Evolutionary conservation across 2,329 filamentous ascomycete species (phyloP), one percentile per base, ranked within the genome.

Genomic region (Pestalotiopsis sp.): DNA sequence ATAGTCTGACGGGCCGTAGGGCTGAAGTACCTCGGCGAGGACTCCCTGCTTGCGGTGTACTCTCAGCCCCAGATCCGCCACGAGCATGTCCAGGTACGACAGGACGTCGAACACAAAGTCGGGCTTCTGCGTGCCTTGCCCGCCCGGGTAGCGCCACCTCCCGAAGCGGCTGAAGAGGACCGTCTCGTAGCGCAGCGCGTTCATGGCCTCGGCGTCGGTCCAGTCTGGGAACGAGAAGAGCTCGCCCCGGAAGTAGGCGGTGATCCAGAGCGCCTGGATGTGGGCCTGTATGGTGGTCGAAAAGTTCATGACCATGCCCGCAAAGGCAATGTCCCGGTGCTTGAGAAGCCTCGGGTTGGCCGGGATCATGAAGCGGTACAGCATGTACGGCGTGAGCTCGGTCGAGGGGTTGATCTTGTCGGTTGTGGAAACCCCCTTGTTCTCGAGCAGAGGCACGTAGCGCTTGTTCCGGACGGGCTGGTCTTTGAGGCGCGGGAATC

Each of bases 21-120:
- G 83, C 63, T 84, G 77, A 68, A 85, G 86, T 38, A 86, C 81
- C 74, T 91, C 89, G 1, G 80, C 80, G 65, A 84, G 74, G 74
- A 79, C 82, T 0, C 86, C 84, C 68, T 83, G 79, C 80, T 91
- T 92, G 41, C 88, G 81, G 71, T 86, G 82, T 14, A 81, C 81
- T 20, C 84, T 80, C 67, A 94, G 77, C 0, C 88, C 91, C 68
- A 95, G 74, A 77, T 95, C 92, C 4, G 81, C 80, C 69, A 93
- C 76, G 75, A 95, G 77, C 74, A 91, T 74, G 77, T 95, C 92
- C 20, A 93, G 77, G 69, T 94, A 96, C 3, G 92, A 92, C 66
- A 95, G 77, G 0, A 87, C 87, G 77, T 96, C 93, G 75, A 95
- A 95, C 20, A 93, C 90, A 71, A 94, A 90, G 76, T 93, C 92